These are phyloP conservation scores for Microbotryum intermedium DNA, from an alignment of 1,284 basidiomycete species.

Conservation along the genomic window DNA sequence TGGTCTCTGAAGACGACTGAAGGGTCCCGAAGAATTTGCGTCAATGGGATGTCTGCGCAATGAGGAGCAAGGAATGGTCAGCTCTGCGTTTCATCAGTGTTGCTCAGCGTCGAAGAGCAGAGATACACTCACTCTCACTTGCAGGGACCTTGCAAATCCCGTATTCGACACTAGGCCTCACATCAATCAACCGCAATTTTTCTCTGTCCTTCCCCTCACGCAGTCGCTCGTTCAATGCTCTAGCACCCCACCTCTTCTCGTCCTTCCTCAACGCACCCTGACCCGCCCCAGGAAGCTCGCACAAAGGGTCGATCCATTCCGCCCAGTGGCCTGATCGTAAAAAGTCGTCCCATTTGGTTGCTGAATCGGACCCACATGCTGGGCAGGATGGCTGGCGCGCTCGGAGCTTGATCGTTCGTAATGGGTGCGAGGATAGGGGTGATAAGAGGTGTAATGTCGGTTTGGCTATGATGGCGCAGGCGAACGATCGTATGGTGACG, in stretches of 20 bases:
- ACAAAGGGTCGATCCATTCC: constrained; percentile 30
- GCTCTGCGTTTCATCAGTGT: too few species aligned
- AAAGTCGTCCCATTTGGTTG: constrained; percentile 20
- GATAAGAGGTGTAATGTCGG: constrained; percentile 64
- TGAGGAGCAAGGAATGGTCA: neutral
- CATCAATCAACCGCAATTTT: constrained; percentile 57
- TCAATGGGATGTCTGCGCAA: constrained; percentile 57
- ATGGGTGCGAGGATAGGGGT: constrained; percentile 59
- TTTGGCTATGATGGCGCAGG: constrained; percentile 28
- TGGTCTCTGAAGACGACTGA: constrained; percentile 26
- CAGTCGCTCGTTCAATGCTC: neutral
- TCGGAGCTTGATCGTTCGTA: constrained; percentile 73
- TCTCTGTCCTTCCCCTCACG: constrained; percentile 13
- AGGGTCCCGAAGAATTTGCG: constrained; percentile 54
- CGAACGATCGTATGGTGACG: constrained; percentile 23
- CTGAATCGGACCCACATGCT: constrained; percentile 49
- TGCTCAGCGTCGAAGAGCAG: neutral
- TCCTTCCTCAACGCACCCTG: neutral
- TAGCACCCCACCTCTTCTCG: neutral
- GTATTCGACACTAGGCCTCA: constrained; percentile 71
- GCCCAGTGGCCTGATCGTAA: constrained; percentile 24
- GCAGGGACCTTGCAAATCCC: constrained; percentile 72
- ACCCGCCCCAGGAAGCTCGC: constrained; percentile 54
- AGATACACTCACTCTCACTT: constrained; percentile 60
- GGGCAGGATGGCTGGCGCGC: constrained; percentile 54